Evolutionary conservation across 192 early-diverging fungal genomes (phyloP), one percentile per base, ranked within the genome.

Genomic region (Phycomyces nitens): DNA sequence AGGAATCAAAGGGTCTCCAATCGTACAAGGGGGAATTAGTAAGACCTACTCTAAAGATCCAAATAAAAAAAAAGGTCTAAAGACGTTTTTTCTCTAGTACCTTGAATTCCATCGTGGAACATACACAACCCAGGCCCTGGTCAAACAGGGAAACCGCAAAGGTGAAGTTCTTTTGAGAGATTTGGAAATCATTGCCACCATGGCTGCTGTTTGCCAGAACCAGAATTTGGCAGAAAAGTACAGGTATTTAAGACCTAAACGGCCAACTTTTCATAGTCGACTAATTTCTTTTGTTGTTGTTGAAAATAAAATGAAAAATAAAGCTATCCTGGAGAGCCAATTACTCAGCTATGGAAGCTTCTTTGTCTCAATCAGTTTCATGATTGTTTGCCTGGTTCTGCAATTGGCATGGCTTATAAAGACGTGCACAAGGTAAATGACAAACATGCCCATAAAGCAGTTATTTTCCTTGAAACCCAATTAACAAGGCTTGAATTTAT

Each of bases 51-150:
- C 12, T n/a, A n/a, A 10, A 49, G 9, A n/a, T 5, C 10, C 12
- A 24, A 23, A 43, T 53, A 9, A 14, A 7, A 29, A 63, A 23
- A 40, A n/a, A 24, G 23, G 9, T 16, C 9, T 20, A 26, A 20
- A 21, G 7, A 23, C 8, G 16, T 24, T 29, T 8, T 21, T 21
- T 60, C n/a, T 43, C 21, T 66, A 88, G 77, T 98, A 99, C 75
- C 90, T 99, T 82, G 97, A 99, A 73, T 86, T 99, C 26, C 97
- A 99, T 74, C 87, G 97, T 57, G 97, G 97, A 58, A 98, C 95
- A 58, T 98, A 98, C 73, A 99, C 97, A 0, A 82, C 96, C 3
- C 94, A 97, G 66, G 93, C 90, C 1, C 66, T 77, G 12, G 87
- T 86, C 24, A 99, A 99, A 68, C 80, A 82, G 56, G 85, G 80